Evolutionary conservation across 805 yeast species (phyloP), one percentile per base, ranked within the genome.

Genomic region (Kodamaea fukazawae): DNA sequence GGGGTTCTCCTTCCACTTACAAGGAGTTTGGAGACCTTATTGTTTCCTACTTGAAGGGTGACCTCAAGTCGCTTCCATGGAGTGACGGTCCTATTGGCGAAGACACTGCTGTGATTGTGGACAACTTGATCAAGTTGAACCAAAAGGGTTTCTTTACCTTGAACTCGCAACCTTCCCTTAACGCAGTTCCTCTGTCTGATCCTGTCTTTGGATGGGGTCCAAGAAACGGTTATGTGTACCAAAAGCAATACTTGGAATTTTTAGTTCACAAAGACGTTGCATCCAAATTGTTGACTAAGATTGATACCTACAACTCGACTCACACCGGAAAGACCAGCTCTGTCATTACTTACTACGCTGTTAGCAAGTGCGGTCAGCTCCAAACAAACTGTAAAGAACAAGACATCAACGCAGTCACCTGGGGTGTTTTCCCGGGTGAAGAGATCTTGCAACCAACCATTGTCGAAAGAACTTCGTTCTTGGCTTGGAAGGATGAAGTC

Each of bases 401-500:
- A 27, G 84, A 80, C 46, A 89, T 95, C 47, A 90, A 87, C 57
- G 96, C 98, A 7, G 97, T 91, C 41, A 91, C 98, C 13, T 91
- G 98, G 98, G 98, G 98, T 47, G 88, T 90, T 40, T 89, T 87
- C 79, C 97, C 98, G 18, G 96, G 96, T 28, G 84, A 83, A 56
- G 97, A 91, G 65, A 85, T 91, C 39, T 73, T 87, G 47, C 98
- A 91, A 67, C 97, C 98, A 38, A 91, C 98, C 0, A 88, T 91
- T 58, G 97, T 91, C 14, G 98, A 91, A 60, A 83, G 81, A 55
- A 79, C 82, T 28, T 87, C 96, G 2, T 91, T 91, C 63, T 68
- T 90, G 52, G 98, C 98, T 10, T 91, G 98, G 98, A 90, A 88
- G 60, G 96, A 91, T 60, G 98, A 91, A 63, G 91, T 91, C 29